A percentile compares a stretch with the other conserved stretches of the same genome.
Evolutionary conservation across 139 green algal species (phyloP).

Genomic region (Edaphochlamys debaryana): DNA sequence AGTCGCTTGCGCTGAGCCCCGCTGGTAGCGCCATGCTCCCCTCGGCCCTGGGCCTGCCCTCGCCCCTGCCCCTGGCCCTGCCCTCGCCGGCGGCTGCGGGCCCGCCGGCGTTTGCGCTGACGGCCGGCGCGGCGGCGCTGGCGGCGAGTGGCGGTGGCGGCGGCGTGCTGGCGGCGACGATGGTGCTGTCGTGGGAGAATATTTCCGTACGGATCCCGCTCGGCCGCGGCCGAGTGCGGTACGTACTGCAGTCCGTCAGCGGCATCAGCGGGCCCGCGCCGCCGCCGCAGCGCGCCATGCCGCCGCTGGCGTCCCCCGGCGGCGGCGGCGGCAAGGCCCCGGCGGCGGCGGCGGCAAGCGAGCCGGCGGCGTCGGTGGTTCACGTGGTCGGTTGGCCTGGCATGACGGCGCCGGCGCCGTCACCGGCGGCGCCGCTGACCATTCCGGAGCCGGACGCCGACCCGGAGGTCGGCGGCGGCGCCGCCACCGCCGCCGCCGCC

Average conservation of each 20-base stretch:
- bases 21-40: no score
- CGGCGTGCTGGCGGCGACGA: neutral
- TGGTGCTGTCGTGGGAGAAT: slow-evolving; percentile 72
- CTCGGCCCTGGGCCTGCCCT: neutral
- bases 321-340: neutral
- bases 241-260: slow-evolving; percentile 55
- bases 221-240: slow-evolving; percentile 39
- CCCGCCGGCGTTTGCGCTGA: no score
- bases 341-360: neutral
- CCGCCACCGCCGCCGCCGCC: neutral
- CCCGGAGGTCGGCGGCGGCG: neutral
- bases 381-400: slow-evolving; percentile 17
- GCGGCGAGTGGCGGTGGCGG: neutral
- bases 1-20: neutral
- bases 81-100: neutral
- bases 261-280: slow-evolving; percentile 31
- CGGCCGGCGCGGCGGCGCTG: no score
- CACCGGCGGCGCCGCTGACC: neutral
- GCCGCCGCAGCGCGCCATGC: neutral
- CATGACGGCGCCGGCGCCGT: neutral
- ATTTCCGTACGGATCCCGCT: slow-evolving; percentile 54
- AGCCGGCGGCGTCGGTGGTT: neutral
- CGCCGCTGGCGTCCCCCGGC: neutral
- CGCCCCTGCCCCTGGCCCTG: neutral
- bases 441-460: no score